phyloP scores from a whole-genome alignment of 257 asterid genomes.

The Fraxinus cuspidata region DNA sequence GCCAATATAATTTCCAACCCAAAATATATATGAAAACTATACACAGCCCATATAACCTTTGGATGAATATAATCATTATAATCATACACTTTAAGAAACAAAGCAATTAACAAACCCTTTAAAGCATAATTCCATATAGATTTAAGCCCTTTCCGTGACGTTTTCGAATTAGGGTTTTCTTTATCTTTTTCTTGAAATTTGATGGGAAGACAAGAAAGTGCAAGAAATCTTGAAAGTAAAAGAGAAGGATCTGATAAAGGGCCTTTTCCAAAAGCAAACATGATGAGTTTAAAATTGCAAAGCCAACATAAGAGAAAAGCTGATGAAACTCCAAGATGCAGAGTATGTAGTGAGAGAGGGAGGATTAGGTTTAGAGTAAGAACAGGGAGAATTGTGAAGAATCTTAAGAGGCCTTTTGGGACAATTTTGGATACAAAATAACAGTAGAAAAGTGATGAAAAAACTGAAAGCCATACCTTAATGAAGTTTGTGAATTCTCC shows the following conservation, averaged over 20 bases:
- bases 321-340: conserved; percentile 43
- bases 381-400: conserved; percentile 34
- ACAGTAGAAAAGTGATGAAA: conserved; percentile 38
- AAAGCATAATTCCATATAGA: conserved; percentile 25
- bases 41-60: conserved; percentile 28
- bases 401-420: conserved; percentile 27
- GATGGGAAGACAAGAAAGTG: conserved; percentile 43
- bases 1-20: conserved; percentile 35
- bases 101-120: conserved; percentile 23
- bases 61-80: conserved; percentile 31
- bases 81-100: conserved; percentile 24
- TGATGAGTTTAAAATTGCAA: conserved; percentile 47
- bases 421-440: conserved; percentile 28
- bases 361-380: conserved; percentile 38
- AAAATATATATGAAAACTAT: conserved; percentile 31
- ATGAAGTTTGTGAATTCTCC: conserved; percentile 46
- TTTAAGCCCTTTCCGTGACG: conserved; percentile 20
- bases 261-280: conserved; percentile 38
- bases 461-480: conserved; percentile 37
- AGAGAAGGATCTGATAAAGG: conserved; percentile 38
- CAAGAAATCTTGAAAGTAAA: conserved; percentile 26
- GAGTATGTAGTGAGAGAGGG: conserved; percentile 42
- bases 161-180: neutral
- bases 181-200: conserved; percentile 18
- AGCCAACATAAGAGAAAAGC: conserved; percentile 53